Evolutionary conservation across 2,329 filamentous ascomycete genomes (phyloP), one percentile per base, ranked within the genome.

Genomic region (Pseudomassariella vexata): DNA sequence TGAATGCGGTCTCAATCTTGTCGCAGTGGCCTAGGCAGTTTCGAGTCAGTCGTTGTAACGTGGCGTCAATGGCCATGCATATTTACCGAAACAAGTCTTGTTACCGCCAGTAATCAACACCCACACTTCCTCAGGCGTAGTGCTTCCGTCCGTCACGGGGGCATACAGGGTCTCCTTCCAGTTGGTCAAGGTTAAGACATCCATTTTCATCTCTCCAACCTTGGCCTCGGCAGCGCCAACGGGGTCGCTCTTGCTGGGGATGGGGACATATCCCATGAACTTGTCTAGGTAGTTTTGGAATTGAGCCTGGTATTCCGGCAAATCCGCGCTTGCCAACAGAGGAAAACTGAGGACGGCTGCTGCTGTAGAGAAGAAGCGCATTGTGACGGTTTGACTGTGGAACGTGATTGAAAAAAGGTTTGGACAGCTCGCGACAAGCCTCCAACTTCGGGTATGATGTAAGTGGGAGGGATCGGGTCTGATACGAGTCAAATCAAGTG

Each of bases 31-130:
- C 84, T 76, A 33, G 19, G 30, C 19, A 17, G 23, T 24, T 19
- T 27, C 16, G 17, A 20, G 34, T 36, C 33, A 56, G 35, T 11
- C 17, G 36, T 12, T 15, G 15, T 18, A 36, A 36, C 24, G 42
- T 22, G 8, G n/a, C n/a, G 20, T 22, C 20, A 8, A 8, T 8
- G 8, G 20, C n/a, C 20, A 26, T 15, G 7, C 10, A 25, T 38
- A 47, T 68, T 36, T 62, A 77, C 74, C 72, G 52, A 72, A 81
- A 64, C 85, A 90, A 19, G 84, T 87, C 64, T 79, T 82, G 68
- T 89, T 88, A 46, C 82, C 69, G 35, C 85, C 85, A 8, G 79
- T 84, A 45, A 86, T 62, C 45, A 84, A 69, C 39, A 90, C 65
- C 68, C 83, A 79, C 82, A 82, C 88, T 60, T 87, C 80, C 59